Percentiles rank a stretch among this genome's conserved stretches.
These are phyloP conservation scores for Fusarium pseudoanthophilum DNA, from an alignment of 2,329 filamentous ascomycete genomes.

Conservation along the genomic window DNA sequence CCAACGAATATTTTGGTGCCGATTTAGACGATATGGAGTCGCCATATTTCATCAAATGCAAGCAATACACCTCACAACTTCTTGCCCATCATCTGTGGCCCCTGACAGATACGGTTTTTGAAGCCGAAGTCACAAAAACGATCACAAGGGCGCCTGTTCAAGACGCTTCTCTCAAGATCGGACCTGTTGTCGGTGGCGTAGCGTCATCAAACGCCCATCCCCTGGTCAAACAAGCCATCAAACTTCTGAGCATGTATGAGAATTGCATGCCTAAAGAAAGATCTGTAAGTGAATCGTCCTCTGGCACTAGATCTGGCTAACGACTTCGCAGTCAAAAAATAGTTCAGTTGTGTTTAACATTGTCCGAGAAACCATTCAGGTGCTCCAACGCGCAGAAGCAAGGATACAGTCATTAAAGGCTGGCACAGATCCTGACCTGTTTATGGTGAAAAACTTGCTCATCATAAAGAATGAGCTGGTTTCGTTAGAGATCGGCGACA, in stretches of 20 bases:
- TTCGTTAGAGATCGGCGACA: constrained; percentile 88
- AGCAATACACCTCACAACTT: constrained; percentile 66
- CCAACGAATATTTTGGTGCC: constrained; percentile 65
- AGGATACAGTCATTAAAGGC: constrained; percentile 72
- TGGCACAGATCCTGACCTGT: constrained; percentile 81
- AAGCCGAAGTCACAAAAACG: constrained; percentile 65
- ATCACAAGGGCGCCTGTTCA: constrained; percentile 61
- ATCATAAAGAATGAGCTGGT: constrained; percentile 96
- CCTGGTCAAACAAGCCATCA: constrained; percentile 66
- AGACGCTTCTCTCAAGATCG: constrained; percentile 62
- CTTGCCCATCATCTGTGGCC: constrained; percentile 68
- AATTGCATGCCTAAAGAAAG: constrained; percentile 72
- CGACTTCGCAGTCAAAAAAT: constrained; percentile 52
- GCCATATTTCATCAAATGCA: constrained; percentile 62
- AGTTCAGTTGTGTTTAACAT: constrained; percentile 73
- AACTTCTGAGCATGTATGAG: constrained; percentile 70
- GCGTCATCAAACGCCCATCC: constrained; percentile 68
- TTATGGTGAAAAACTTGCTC: constrained; percentile 93
- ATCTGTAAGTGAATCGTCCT: constrained; percentile 58
- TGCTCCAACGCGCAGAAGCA: constrained; percentile 80
- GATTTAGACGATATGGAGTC: constrained; percentile 70
- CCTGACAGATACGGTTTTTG: constrained; percentile 65
- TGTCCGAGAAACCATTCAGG: constrained; percentile 88
- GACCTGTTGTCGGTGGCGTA: constrained; percentile 58
- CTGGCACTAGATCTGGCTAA: constrained; percentile 17